Percentiles rank a stretch among this genome's conserved stretches.
phyloP scores from a whole-genome alignment of 169 alveolate species.

The Miamiensis avidus region DNA sequence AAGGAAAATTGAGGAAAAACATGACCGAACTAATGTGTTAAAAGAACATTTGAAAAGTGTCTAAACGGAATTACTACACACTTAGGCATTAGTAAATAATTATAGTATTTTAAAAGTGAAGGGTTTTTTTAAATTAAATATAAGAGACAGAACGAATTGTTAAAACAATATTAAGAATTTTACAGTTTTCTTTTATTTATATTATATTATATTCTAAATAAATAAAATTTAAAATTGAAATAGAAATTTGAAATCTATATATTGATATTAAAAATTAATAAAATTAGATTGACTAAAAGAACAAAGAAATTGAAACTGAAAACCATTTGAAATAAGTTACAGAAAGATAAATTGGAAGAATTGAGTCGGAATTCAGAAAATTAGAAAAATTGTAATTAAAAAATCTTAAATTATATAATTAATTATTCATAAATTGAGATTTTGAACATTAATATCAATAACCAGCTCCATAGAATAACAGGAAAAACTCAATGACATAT shows the following conservation, averaged over 20 bases:
- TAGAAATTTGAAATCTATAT: too few species aligned
- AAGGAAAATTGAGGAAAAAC: slow-evolving; percentile 85
- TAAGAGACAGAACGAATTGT: too few species aligned
- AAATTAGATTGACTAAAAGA: slow-evolving; percentile 80
- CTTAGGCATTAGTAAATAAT: slow-evolving; percentile 83
- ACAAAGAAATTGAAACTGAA: slow-evolving; percentile 89
- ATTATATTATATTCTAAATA: too few species aligned
- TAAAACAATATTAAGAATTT: too few species aligned
- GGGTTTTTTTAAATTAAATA: too few species aligned
- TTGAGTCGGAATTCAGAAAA: slow-evolving; percentile 80
- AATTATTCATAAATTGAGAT: too few species aligned
- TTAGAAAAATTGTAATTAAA: slow-evolving; percentile 63
- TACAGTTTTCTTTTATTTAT: too few species aligned
- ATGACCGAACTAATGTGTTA: slow-evolving; percentile 83
- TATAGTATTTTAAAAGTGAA: slow-evolving; percentile 6
- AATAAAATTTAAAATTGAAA: too few species aligned
- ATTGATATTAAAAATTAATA: not conserved
- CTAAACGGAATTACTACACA: slow-evolving; percentile 87
- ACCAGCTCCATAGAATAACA: slow-evolving; percentile 76
- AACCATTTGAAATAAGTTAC: slow-evolving; percentile 85
- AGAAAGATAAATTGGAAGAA: slow-evolving; percentile 84
- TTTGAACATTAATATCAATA: not conserved
- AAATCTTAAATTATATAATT: slow-evolving; percentile 4
- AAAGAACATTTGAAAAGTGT: slow-evolving; percentile 85
- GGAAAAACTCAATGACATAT: slow-evolving; percentile 87